These are phyloP conservation scores for Pontederia crassipes DNA, from an alignment of 176 grass and related monocot species.

Conservation along the genomic window DNA sequence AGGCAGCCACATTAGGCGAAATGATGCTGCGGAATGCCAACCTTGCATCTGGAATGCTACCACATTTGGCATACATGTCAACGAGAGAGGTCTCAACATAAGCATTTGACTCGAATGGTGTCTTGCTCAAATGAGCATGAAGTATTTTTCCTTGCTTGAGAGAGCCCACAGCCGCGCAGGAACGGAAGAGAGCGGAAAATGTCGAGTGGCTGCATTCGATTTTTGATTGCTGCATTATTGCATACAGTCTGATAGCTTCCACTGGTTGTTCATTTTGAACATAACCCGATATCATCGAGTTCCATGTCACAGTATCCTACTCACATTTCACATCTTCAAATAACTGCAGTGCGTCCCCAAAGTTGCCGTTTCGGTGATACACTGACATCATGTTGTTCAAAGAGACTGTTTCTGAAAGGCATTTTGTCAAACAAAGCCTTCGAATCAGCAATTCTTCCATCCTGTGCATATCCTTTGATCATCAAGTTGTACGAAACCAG, in stretches of 20 bases:
- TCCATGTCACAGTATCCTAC: too few species aligned
- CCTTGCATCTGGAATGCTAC: constrained; percentile 31
- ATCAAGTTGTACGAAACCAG: constrained; percentile 46
- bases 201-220: constrained; percentile 38
- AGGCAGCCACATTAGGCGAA: constrained; percentile 43
- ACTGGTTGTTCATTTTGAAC: constrained; percentile 36
- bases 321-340: constrained; percentile 45
- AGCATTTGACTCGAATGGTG: constrained; percentile 29
- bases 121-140: constrained; percentile 38
- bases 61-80: constrained; percentile 58
- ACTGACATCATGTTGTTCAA: constrained; percentile 27
- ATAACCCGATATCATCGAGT: constrained; percentile 46
- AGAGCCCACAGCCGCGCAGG: constrained; percentile 33
- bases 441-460: constrained; percentile 36
- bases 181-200: constrained; percentile 40
- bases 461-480: constrained; percentile 32
- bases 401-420: constrained; percentile 41
- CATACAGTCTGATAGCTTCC: constrained; percentile 41
- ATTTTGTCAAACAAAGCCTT: constrained; percentile 41
- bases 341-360: constrained; percentile 34
- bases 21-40: constrained; percentile 22
- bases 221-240: constrained; percentile 25
- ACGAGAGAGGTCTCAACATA: constrained; percentile 49
- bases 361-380: constrained; percentile 31
- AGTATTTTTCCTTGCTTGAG: constrained; percentile 51